These are phyloP conservation scores for Bacidia rubella DNA, from an alignment of 495 filamentous ascomycete genomes.

Conservation along the genomic window DNA sequence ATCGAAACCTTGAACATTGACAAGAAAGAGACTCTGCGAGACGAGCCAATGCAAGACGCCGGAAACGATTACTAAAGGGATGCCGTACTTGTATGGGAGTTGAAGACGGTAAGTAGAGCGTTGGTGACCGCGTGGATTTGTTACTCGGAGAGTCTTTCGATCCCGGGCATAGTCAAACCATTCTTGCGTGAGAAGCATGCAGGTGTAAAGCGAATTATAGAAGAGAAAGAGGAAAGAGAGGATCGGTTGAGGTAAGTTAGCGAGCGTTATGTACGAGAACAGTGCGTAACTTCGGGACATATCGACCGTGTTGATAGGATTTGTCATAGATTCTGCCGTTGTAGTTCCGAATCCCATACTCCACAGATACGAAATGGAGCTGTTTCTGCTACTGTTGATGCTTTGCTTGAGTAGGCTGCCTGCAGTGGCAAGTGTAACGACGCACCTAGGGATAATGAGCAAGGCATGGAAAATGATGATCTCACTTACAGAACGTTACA, in stretches of 20 bases:
- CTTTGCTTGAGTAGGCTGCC: too few species aligned
- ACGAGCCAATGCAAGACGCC: conserved; percentile 29
- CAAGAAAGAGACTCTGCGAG: conserved; percentile 29
- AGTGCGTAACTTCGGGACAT: conserved; percentile 10
- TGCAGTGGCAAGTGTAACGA: too few species aligned
- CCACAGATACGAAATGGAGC: too few species aligned
- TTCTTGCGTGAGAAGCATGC: conserved; percentile 29
- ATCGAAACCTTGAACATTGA: conserved; percentile 14
- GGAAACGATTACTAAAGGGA: conserved; percentile 25
- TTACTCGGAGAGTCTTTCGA: conserved; percentile 33
- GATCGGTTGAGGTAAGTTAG: conserved; percentile 32
- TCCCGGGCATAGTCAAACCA: conserved; percentile 21
- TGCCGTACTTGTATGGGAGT: conserved; percentile 30
- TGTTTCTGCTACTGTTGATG: too few species aligned
- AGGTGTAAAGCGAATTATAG: conserved; percentile 27
- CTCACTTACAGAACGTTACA: conserved; percentile 14
- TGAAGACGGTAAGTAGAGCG: conserved; percentile 32
- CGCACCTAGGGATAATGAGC: too few species aligned
- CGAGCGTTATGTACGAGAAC: conserved; percentile 17
- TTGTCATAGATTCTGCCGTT: conserved; percentile 16
- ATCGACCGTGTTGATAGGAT: neutral
- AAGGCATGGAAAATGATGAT: too few species aligned
- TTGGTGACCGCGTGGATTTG: conserved; percentile 27
- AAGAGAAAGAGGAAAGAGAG: conserved; percentile 30
- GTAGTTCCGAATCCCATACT: conserved; percentile 22